Base-by-base conservation (phyloP, 2,329 filamentous ascomycete species). In the Colletotrichum sp. region DNA sequence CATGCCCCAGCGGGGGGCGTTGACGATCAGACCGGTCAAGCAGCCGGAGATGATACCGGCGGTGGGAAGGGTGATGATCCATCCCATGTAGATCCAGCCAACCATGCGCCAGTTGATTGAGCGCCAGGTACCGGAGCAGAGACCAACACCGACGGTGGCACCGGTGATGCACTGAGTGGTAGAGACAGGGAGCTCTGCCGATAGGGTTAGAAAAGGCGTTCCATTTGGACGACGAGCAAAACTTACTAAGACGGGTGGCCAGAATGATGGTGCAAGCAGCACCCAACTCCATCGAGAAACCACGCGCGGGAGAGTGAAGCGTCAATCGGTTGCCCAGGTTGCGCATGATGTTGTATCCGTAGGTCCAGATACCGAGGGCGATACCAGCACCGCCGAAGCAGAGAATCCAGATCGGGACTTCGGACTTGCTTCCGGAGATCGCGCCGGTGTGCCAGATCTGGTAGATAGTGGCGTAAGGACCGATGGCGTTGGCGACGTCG, bases 381-480 rank as follows among this genome's bases (percentile, higher is more conserved):
- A 86, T 78, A 13, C 70, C 80, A 5, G 67, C 77, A 69, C 80
- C 84, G 18, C 84, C 83, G 66, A 84, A 85, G 26, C 44, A 57
- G 39, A 93, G 86, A 81, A 93, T 88, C 91, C 92, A 94, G 49
- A 89, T 78, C 3, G 91, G 92, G 0, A 92, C 91, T 2, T 86
- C 81, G 0, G 89, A 82, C 80, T 89, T 87, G 77, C 81, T 85
- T 1, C 80, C 80, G 5, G 69, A 28, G 2, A 91, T 81, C 0
- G 79, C 81, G 3, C 89, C 90, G 0, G 85, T 87, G 36, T 84
- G 79, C 90, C 91, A 94, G 77, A 92, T 89, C 76, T 90, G 85
- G 84, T 88, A 94, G 79, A 93, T 91, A 69, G 91, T 89, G 3
- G 92, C 90, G 80, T 90, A 93, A 2, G 92, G 92, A 1, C 91